These are phyloP conservation scores for Boechera divaricarpa DNA, from an alignment of 345 rosid genomes.

Conservation along the genomic window DNA sequence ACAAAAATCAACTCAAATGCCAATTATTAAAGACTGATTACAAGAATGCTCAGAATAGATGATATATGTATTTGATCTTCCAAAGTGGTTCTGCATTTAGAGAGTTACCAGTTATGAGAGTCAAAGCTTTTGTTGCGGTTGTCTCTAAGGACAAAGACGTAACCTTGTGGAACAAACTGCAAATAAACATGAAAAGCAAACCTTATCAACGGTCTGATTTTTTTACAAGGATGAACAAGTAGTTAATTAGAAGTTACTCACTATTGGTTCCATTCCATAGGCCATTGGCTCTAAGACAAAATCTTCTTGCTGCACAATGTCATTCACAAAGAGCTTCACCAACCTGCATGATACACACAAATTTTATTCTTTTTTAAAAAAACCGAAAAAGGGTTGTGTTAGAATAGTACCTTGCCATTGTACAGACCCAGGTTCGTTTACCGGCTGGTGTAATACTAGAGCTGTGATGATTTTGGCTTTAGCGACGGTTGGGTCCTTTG, in stretches of 20 bases:
- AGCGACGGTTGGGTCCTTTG: too few relatives aligned
- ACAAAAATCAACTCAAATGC: constrained; percentile 7
- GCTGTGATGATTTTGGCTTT: too few relatives aligned
- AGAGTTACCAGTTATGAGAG: constrained; percentile 78
- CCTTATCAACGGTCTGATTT: constrained; percentile 12
- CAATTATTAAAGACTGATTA: background rate
- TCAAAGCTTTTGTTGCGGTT: constrained; percentile 91
- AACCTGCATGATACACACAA: constrained; percentile 48
- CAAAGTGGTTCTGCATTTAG: background rate
- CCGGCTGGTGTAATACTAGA: too few relatives aligned
- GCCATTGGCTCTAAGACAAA: constrained; percentile 74
- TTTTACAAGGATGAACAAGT: background rate
- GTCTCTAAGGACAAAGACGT: constrained; percentile 89
- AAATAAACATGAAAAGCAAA: constrained; percentile 23
- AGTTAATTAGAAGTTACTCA: constrained; percentile 36
- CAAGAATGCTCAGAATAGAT: constrained; percentile 1
- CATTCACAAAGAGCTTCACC: constrained; percentile 73
- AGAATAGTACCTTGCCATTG: too few relatives aligned
- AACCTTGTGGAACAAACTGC: constrained; percentile 84
- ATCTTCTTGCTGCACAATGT: constrained; percentile 64
- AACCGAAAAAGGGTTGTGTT: too few relatives aligned
- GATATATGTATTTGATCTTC: background rate
- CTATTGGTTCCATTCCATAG: constrained; percentile 73
- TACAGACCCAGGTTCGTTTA: too few relatives aligned
- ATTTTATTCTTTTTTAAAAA: too few relatives aligned